Evolutionary conservation across 768 basidiomycete species (phyloP).

Genomic region (Kwoniella europaea): DNA sequence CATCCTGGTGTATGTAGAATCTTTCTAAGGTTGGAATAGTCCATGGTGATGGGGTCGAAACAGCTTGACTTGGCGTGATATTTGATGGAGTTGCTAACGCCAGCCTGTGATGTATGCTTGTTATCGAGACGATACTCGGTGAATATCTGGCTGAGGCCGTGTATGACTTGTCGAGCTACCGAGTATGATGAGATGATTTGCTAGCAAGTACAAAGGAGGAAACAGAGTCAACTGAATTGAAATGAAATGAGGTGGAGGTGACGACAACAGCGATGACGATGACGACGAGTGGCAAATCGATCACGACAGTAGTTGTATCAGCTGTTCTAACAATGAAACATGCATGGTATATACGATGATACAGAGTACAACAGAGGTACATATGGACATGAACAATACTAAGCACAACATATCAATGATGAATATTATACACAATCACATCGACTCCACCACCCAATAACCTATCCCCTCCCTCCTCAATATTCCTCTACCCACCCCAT

Average conservation of each 20-base stretch:
- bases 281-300: not conserved
- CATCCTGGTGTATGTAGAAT: conserved; percentile 32
- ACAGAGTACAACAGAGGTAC: not conserved
- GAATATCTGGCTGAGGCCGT: too few species aligned
- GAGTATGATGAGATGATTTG: not conserved
- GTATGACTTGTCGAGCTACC: too few species aligned
- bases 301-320: not conserved
- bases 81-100: not conserved
- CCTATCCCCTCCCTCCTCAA: conserved; percentile 34
- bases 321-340: not conserved
- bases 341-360: conserved; percentile 2
- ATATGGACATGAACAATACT: not conserved
- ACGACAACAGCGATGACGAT: not conserved
- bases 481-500: conserved; percentile 28
- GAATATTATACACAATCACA: too few species aligned
- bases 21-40: conserved; percentile 46
- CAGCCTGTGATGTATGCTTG: too few species aligned
- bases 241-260: not conserved
- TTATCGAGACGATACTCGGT: too few species aligned
- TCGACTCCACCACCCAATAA: conserved; percentile 34
- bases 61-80: not conserved
- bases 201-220: not conserved
- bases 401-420: not conserved
- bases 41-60: conserved; percentile 28
- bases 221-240: not conserved